phyloP scores from a whole-genome alignment of 2,329 filamentous ascomycete species.

The Fusarium pseudoanthophilum region DNA sequence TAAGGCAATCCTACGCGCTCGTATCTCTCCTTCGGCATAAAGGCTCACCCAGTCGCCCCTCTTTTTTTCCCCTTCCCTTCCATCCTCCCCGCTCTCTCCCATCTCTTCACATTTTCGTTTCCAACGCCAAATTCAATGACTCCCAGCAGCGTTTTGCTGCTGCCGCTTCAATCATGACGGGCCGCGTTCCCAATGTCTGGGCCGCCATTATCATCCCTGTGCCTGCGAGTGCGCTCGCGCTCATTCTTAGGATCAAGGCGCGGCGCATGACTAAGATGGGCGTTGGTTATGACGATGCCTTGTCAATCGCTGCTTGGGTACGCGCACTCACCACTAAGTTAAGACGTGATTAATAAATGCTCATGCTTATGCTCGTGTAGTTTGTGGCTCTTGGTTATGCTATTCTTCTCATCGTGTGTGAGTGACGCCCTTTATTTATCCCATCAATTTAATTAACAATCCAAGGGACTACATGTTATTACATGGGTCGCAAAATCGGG shows the following conservation, averaged over 20 bases:
- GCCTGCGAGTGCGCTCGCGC: slow-evolving; percentile 30
- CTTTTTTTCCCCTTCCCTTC: not conserved
- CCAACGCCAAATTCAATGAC: slow-evolving; percentile 4
- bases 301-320: slow-evolving; percentile 34
- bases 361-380: slow-evolving; percentile 9
- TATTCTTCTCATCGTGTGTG: slow-evolving; percentile 25
- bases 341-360: not conserved
- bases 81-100: not conserved
- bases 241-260: slow-evolving; percentile 31
- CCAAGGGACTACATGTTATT: slow-evolving; percentile 20
- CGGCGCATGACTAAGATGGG: slow-evolving; percentile 39
- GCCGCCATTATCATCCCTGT: slow-evolving; percentile 34
- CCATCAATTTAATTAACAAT: not conserved
- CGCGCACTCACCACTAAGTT: not conserved
- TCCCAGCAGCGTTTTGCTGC: not conserved
- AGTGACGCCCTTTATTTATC: not conserved
- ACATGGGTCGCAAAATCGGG: slow-evolving; percentile 28
- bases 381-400: slow-evolving; percentile 28
- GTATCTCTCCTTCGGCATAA: not conserved
- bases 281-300: slow-evolving; percentile 34
- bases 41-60: not conserved
- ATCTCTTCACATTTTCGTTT: not conserved
- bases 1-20: not conserved
- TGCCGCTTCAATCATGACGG: slow-evolving; percentile 18
- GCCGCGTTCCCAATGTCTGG: slow-evolving; percentile 38